Base-by-base conservation (phyloP, 1,284 basidiomycete species). In the Pholiota adiposa region DNA sequence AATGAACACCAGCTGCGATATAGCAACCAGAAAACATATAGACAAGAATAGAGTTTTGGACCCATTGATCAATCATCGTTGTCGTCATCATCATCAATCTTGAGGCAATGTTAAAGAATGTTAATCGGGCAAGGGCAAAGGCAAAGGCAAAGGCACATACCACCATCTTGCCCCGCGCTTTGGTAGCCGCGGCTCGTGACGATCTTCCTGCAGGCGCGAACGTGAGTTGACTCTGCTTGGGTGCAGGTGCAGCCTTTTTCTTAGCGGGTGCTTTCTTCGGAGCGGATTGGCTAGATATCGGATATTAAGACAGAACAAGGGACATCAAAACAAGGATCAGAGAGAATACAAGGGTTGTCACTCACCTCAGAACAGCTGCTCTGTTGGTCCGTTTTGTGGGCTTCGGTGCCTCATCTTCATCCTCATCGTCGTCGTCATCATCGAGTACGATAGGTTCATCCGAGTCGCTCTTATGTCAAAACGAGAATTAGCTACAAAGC, bases 231-330 rank as follows among this genome's bases (percentile, higher is more conserved):
- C 79, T 81, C 31, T 57, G 65, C 14, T 72, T 75, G 2, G 77
- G 63, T 4, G 77, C 72, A 3, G 82, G 70, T 1, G 83, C 69
- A 62, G 74, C 67, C 52, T 74, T 77, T 57, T 85, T 88, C 74
- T 82, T 90, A 7, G 84, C 79, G 11, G 87, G 79, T 5, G 88
- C 77, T 67, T 85, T 90, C 73, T 84, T 90, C 25, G 78, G 61
- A 53, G 77, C 68, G 60, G 77, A 49, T 65, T 67, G 65, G 36
- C 65, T 66, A 18, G 14, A 49, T 7, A 49, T 27, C 18, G 31
- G 19, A 12, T 9, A 29, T 34, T 7, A 8, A 29, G 25, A 29
- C 7, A 34, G 19, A 34, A 21, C 5, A 33, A 16, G 27, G 0
- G 3, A 34, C 18, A 5, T 16, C 33, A 3, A 34, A 52, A 11